phyloP scores from a whole-genome alignment of 2,329 filamentous ascomycete genomes.

The Apiospora arundinis region DNA sequence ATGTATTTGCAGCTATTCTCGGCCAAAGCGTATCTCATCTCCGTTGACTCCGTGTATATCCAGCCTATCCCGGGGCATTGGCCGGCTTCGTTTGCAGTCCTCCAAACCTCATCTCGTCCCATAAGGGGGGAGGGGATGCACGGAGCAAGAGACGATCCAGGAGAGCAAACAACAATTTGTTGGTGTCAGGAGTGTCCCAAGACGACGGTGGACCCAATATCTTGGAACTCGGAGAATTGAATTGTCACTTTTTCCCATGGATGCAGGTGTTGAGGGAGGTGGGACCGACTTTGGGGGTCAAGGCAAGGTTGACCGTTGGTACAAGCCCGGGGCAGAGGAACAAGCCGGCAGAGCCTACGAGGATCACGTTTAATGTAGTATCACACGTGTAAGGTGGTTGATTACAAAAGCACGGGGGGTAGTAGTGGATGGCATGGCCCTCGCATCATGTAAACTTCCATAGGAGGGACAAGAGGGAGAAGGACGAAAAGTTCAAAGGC shows the following conservation, averaged over 20 bases:
- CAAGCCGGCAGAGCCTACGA: neutral
- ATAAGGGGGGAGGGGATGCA: neutral
- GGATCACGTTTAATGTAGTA: slow-evolving; percentile 3
- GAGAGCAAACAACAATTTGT: neutral
- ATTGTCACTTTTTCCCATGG: neutral
- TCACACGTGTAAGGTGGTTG: neutral
- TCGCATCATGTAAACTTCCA: neutral
- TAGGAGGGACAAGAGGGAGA: slow-evolving; percentile 1
- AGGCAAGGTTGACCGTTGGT: neutral
- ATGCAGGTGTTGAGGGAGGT: neutral
- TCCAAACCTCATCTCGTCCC: neutral
- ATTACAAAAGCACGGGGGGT: neutral
- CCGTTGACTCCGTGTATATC: neutral
- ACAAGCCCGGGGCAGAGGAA: neutral
- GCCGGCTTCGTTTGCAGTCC: neutral
- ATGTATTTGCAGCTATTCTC: neutral
- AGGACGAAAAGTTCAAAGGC: neutral
- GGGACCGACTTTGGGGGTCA: neutral
- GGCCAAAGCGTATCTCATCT: neutral
- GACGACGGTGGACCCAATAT: neutral
- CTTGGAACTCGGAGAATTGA: slow-evolving; percentile 10
- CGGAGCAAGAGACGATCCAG: neutral
- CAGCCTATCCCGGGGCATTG: slow-evolving; percentile 6
- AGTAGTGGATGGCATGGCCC: neutral
- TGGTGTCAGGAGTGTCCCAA: neutral